Evolutionary conservation across 805 yeast species (phyloP), one percentile per base, ranked within the genome.

Genomic region (Grigorovia yakushimaensis): DNA sequence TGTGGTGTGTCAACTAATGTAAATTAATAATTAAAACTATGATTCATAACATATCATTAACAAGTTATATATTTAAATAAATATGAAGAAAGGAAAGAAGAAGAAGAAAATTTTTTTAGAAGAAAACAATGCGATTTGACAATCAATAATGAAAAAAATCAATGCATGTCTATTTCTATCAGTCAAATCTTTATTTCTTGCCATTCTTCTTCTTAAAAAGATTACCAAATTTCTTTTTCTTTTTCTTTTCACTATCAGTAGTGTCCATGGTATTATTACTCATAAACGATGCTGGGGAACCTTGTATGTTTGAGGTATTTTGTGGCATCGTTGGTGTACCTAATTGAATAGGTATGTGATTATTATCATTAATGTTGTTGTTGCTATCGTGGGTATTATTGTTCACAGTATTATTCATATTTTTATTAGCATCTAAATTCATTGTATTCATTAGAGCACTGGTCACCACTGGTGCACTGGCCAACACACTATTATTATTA

Each of bases 171-270:
- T n/a, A n/a, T n/a, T n/a, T n/a, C n/a, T n/a, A n/a, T n/a, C n/a
- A n/a, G n/a, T n/a, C n/a, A n/a, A n/a, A n/a, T n/a, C n/a, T 13
- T 24, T 51, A 54, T 41, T 54, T 55, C 50, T 55, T 59, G 50
- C 52, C 33, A 27, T 27, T 51, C 48, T 60, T 57, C 49, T 55
- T 61, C 46, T 57, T 58, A 40, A 61, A 60, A 15, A 27, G 33
- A 17, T 58, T 50, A n/a, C 64, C 60, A 52, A 61, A 61, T 44
- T 58, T 60, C 47, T 58, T 59, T 50, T 60, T 61, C 47, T 61
- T 60, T 37, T 59, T 59, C 40, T 47, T 51, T 17, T 48, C 57
- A 6, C 47, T 44, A 21, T 43, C 42, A 22, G 23, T 43, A 24
- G 49, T 49, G 20, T 41, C 48, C 27, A 27, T 47, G 1, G 48